Evolutionary conservation across 1,284 basidiomycete genomes (phyloP).

Genomic region (Flammula alnicola): DNA sequence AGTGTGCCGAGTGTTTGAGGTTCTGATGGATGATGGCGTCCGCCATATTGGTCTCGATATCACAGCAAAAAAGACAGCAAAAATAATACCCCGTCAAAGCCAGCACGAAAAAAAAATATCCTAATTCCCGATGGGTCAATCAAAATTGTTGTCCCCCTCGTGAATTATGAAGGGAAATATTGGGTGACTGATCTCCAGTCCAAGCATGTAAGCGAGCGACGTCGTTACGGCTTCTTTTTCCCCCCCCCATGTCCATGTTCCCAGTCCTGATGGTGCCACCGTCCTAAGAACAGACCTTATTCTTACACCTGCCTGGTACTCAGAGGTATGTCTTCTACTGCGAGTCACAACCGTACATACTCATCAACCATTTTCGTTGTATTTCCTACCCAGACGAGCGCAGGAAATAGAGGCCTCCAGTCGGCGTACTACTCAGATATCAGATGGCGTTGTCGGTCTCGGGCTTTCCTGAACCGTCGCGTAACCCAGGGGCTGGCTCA

Average conservation of each 20-base stretch:
- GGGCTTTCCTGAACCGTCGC: slow-evolving; percentile 29
- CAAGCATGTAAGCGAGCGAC: no score
- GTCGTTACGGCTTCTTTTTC: not conserved
- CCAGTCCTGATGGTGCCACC: not conserved
- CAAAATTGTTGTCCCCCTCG: not conserved
- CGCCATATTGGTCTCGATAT: slow-evolving; percentile 13
- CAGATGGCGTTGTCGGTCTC: slow-evolving; percentile 29
- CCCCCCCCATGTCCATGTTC: no score
- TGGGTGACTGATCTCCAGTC: no score
- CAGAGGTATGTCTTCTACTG: not conserved
- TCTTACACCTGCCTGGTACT: not conserved
- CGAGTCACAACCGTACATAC: not conserved
- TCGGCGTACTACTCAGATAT: not conserved
- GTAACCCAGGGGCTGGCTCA: slow-evolving; percentile 14
- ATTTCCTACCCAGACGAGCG: not conserved
- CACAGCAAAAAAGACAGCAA: slow-evolving; percentile 4
- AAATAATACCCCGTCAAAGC: slow-evolving; percentile 1
- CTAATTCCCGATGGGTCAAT: not conserved
- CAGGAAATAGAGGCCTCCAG: not conserved
- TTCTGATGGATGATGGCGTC: slow-evolving; percentile 14
- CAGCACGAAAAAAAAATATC: slow-evolving; percentile 3
- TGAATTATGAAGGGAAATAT: no score
- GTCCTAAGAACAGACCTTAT: not conserved
- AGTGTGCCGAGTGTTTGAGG: slow-evolving; percentile 8
- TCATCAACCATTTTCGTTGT: not conserved